Conservation (phyloP, 2,329 filamentous ascomycete genomes). For the Arthrobotrys musiformis region DNA sequence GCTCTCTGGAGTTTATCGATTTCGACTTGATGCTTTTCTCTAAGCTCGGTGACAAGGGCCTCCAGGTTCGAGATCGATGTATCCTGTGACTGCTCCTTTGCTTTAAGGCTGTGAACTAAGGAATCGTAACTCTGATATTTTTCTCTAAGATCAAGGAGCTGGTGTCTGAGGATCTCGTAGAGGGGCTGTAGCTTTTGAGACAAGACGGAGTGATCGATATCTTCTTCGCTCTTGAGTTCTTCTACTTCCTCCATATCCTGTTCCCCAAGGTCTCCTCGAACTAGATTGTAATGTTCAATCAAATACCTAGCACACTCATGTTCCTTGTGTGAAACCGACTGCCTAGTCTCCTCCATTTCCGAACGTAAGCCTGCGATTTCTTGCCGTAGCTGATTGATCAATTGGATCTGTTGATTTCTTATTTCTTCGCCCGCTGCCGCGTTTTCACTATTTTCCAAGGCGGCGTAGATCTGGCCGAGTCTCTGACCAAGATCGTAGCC, state of each 20-base stretch:
- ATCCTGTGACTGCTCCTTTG: slow-evolving; percentile 40
- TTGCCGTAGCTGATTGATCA: slow-evolving; percentile 44
- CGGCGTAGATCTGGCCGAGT: slow-evolving; percentile 37
- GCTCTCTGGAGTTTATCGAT: slow-evolving; percentile 42
- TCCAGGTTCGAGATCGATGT: slow-evolving; percentile 37
- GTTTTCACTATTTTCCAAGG: slow-evolving; percentile 31
- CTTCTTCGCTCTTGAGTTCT: slow-evolving; percentile 24
- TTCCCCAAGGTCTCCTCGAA: slow-evolving; percentile 34
- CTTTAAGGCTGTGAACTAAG: slow-evolving; percentile 28
- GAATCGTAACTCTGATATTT: slow-evolving; percentile 46
- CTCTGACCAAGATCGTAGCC: slow-evolving; percentile 39
- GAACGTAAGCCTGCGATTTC: slow-evolving; percentile 44
- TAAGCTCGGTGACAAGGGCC: slow-evolving; percentile 34
- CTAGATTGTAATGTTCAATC: slow-evolving; percentile 36
- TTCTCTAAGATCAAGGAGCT: slow-evolving; percentile 37
- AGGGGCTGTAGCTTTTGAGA: slow-evolving; percentile 44
- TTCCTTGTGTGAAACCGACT: slow-evolving; percentile 42
- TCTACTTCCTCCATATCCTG: slow-evolving; percentile 1
- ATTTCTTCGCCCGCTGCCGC: slow-evolving; percentile 25
- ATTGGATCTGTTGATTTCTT: slow-evolving; percentile 33
- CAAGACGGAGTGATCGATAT: slow-evolving; percentile 35
- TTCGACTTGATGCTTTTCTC: slow-evolving; percentile 47
- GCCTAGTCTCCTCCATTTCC: slow-evolving; percentile 42
- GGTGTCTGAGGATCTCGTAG: slow-evolving; percentile 45
- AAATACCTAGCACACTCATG: slow-evolving; percentile 51